Evolutionary conservation across 1,284 basidiomycete species (phyloP).

Genomic region (Mycena sp.): DNA sequence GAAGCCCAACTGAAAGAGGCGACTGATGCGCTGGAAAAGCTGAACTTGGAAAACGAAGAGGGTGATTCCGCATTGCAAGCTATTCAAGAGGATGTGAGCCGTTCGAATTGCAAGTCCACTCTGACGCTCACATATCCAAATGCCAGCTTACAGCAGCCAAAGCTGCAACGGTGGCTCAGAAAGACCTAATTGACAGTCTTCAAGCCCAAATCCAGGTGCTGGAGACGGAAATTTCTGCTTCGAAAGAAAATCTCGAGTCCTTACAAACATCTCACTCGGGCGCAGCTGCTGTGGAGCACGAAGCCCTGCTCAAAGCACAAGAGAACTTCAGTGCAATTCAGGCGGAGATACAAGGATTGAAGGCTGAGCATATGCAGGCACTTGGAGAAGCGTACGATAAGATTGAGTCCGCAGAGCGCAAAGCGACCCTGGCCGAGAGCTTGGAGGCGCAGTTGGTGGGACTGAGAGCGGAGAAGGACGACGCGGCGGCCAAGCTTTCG

Average conservation of each 20-base stretch:
- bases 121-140: slow-evolving; percentile 8
- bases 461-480: slow-evolving; percentile 76
- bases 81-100: slow-evolving; percentile 61
- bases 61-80: slow-evolving; percentile 49
- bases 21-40: slow-evolving; percentile 51
- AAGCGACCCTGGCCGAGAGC: slow-evolving; percentile 53
- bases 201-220: slow-evolving; percentile 61
- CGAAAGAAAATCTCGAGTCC: slow-evolving; percentile 61
- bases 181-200: slow-evolving; percentile 56
- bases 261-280: slow-evolving; percentile 58
- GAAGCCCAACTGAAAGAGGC: slow-evolving; percentile 59
- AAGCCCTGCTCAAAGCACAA: slow-evolving; percentile 71
- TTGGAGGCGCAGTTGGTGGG: slow-evolving; percentile 63
- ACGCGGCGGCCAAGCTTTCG: slow-evolving; percentile 77
- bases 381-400: slow-evolving; percentile 57
- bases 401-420: slow-evolving; percentile 44
- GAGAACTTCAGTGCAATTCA: slow-evolving; percentile 66
- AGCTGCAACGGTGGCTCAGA: slow-evolving; percentile 49
- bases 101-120: slow-evolving; percentile 3
- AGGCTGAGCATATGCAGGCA: slow-evolving; percentile 58
- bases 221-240: slow-evolving; percentile 59
- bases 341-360: slow-evolving; percentile 62
- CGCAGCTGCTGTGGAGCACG: slow-evolving; percentile 67
- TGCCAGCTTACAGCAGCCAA: slow-evolving; percentile 63
- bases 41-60: slow-evolving; percentile 52